Percentiles rank a stretch among this genome's conserved stretches.
phyloP scores from a whole-genome alignment of 2,329 filamentous ascomycete species.

The Alternaria arborescens region DNA sequence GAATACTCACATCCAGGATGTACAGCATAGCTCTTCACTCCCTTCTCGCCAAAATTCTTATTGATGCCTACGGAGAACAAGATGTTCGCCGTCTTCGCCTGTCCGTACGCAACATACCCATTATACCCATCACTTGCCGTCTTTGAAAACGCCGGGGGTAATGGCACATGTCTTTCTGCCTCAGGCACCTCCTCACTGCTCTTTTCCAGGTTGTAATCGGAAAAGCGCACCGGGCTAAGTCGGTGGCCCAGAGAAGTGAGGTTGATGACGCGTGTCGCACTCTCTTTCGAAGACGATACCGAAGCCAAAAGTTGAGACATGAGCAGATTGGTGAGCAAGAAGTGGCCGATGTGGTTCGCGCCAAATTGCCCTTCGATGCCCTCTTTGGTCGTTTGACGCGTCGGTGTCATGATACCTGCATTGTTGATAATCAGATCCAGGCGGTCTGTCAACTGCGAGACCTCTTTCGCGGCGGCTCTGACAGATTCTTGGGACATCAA shows the following conservation, averaged over 20 bases:
- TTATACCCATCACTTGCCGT: constrained; percentile 32
- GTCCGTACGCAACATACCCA: constrained; percentile 41
- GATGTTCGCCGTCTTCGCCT: constrained; percentile 44
- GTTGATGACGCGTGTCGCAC: constrained; percentile 39
- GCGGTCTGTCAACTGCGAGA: constrained; percentile 35
- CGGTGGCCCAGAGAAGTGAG: constrained; percentile 42
- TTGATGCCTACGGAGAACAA: constrained; percentile 41
- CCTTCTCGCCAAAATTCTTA: constrained; percentile 25
- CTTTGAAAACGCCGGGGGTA: constrained; percentile 31
- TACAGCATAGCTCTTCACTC: constrained; percentile 41
- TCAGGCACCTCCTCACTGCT: constrained; percentile 30
- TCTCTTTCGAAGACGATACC: constrained; percentile 43
- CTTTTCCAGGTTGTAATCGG: constrained; percentile 54
- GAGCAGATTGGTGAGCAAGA: constrained; percentile 56
- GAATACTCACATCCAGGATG: constrained; percentile 44
- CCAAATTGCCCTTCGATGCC: constrained; percentile 60
- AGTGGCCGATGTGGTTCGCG: constrained; percentile 59
- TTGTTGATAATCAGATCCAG: constrained; percentile 59
- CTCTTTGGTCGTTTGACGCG: constrained; percentile 48
- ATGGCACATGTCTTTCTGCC: constrained; percentile 32
- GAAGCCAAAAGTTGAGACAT: constrained; percentile 49
- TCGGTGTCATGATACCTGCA: constrained; percentile 51
- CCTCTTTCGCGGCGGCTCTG: constrained; percentile 44
- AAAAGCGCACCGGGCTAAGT: constrained; percentile 50
- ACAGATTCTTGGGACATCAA: constrained; percentile 51